These are phyloP conservation scores for Pyricularia pennisetigena DNA, from an alignment of 2,329 filamentous ascomycete genomes.

Conservation along the genomic window DNA sequence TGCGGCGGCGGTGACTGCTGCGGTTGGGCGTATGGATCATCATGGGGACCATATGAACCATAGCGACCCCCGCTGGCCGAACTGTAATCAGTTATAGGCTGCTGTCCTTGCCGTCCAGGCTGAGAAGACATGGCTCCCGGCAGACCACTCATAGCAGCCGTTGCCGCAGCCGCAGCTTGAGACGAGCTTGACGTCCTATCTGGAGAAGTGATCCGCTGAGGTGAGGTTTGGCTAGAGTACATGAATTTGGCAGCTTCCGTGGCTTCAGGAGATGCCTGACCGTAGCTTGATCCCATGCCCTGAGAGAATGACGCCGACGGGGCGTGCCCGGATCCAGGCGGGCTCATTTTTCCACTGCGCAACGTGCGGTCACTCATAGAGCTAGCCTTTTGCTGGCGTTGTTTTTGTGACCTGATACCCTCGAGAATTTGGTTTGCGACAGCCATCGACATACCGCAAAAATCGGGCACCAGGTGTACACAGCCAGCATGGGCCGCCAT, in stretches of 20 bases:
- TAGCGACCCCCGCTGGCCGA: slow-evolving; percentile 7
- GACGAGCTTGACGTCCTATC: slow-evolving; percentile 42
- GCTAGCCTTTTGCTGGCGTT: slow-evolving; percentile 45
- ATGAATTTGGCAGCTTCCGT: slow-evolving; percentile 55
- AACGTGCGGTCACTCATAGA: slow-evolving; percentile 59
- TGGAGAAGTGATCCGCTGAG: slow-evolving; percentile 33
- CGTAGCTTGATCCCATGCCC: slow-evolving; percentile 16
- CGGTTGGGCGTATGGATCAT: slow-evolving; percentile 23
- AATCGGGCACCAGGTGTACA: slow-evolving; percentile 92
- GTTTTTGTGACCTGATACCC: slow-evolving; percentile 72
- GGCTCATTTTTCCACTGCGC: slow-evolving; percentile 37
- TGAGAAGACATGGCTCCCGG: slow-evolving; percentile 32
- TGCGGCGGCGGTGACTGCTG: slow-evolving; percentile 11
- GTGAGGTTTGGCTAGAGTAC: slow-evolving; percentile 44
- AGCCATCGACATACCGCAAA: slow-evolving; percentile 99
- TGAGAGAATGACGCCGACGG: slow-evolving; percentile 13
- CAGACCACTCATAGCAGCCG: slow-evolving; percentile 49
- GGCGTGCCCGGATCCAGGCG: slow-evolving; percentile 15
- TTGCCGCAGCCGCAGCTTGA: slow-evolving; percentile 38
- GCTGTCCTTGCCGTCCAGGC: slow-evolving; percentile 13
- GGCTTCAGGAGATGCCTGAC: slow-evolving; percentile 38
- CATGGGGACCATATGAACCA: slow-evolving; percentile 13
- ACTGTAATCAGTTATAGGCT: slow-evolving; percentile 14
- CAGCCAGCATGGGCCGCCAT: slow-evolving; percentile 88
- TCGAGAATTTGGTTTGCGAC: slow-evolving; percentile 89